phyloP scores from a whole-genome alignment of 2,329 filamentous ascomycete species.

The Aureobasidium sp. region DNA sequence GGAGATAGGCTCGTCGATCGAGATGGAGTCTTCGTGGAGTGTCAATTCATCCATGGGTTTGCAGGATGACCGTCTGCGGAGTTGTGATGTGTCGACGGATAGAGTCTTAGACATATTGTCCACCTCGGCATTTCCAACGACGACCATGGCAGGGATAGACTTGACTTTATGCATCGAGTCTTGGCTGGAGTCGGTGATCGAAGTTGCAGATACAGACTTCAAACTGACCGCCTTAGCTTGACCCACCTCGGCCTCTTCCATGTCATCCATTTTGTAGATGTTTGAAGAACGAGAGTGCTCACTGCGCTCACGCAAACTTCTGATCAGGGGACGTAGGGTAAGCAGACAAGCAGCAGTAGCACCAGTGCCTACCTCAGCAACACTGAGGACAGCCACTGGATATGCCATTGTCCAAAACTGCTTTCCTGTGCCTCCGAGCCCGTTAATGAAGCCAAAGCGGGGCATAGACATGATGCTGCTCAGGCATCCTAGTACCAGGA shows the following conservation, averaged over 20 bases:
- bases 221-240: neutral
- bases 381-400: conserved; percentile 22
- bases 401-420: conserved; percentile 20
- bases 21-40: neutral
- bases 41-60: neutral
- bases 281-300: neutral
- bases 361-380: conserved; percentile 29
- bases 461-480: conserved; percentile 11
- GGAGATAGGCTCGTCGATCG: neutral
- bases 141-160: neutral
- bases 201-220: neutral
- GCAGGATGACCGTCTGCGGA: conserved; percentile 5
- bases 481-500: neutral
- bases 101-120: neutral
- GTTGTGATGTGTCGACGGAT: neutral
- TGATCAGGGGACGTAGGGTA: conserved; percentile 28
- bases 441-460: neutral
- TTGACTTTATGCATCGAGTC: conserved; percentile 1
- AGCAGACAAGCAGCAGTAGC: conserved; percentile 28
- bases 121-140: neutral
- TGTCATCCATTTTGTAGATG: neutral
- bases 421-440: neutral
- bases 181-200: neutral
- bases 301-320: neutral
- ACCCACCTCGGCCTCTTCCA: conserved; percentile 4